Evolutionary conservation across 1,139 yeast species (phyloP).

Genomic region (Blastobotrys illinoisensis): DNA sequence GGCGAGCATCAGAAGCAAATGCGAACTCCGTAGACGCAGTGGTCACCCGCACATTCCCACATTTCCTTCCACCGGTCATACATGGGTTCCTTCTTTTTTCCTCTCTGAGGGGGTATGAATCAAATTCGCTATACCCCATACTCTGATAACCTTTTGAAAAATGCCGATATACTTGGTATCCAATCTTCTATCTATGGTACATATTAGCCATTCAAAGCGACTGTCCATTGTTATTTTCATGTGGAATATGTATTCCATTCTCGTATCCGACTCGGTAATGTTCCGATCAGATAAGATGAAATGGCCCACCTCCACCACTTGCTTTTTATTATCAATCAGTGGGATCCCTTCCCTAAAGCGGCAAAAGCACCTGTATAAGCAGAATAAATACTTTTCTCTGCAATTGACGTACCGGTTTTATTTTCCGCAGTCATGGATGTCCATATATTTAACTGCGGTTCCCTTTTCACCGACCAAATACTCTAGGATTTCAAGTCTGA

Average conservation of each 20-base stretch:
- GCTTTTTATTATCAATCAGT: neutral
- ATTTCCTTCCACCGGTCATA: too few species aligned
- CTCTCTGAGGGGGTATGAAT: too few species aligned
- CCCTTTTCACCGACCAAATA: neutral
- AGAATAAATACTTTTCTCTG: neutral
- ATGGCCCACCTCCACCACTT: neutral
- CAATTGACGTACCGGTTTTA: neutral
- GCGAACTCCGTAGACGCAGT: neutral
- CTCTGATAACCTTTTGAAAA: too few species aligned
- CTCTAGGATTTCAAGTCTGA: neutral
- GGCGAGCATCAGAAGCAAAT: neutral
- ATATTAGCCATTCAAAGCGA: too few species aligned
- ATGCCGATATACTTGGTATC: too few species aligned
- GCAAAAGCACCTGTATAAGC: neutral
- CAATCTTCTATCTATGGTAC: too few species aligned
- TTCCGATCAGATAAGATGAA: neutral
- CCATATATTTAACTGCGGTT: neutral
- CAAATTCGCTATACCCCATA: too few species aligned
- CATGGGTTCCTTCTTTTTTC: too few species aligned
- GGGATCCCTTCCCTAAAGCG: neutral
- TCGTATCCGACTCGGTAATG: neutral
- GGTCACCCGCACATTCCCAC: neutral
- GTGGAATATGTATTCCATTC: neutral
- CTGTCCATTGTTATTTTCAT: neutral
- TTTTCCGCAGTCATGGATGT: neutral